Percentiles rank a stretch among this genome's conserved stretches.
Evolutionary conservation across 2,329 filamentous ascomycete genomes (phyloP).

Genomic region (Pseudogymnoascus sp.): DNA sequence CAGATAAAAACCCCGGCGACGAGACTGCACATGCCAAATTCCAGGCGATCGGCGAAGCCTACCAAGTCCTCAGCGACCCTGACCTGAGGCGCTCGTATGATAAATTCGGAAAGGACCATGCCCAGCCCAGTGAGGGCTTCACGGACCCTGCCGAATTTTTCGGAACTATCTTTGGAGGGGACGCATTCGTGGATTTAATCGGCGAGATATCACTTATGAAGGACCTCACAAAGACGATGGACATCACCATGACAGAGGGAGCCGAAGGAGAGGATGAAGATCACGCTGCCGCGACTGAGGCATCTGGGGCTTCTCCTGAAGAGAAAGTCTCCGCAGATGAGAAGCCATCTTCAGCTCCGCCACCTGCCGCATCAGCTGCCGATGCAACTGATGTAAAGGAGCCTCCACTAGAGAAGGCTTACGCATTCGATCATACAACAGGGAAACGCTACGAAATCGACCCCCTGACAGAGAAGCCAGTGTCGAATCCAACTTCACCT

Average conservation of each 20-base stretch:
- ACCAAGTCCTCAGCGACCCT: slow-evolving; percentile 76
- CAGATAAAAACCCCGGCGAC: slow-evolving; percentile 97
- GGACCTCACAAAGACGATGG: slow-evolving; percentile 95
- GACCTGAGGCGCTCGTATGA: slow-evolving; percentile 89
- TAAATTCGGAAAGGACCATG: slow-evolving; percentile 92
- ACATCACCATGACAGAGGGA: slow-evolving; percentile 80
- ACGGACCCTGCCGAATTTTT: slow-evolving; percentile 97
- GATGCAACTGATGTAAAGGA: slow-evolving; percentile 11
- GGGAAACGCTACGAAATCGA: neutral
- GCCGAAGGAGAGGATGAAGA: slow-evolving; percentile 53
- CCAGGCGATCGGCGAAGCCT: slow-evolving; percentile 71
- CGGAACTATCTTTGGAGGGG: slow-evolving; percentile 94
- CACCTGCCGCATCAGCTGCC: slow-evolving; percentile 17
- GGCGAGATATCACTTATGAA: slow-evolving; percentile 98
- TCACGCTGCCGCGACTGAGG: slow-evolving; percentile 39
- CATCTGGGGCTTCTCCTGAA: slow-evolving; percentile 21
- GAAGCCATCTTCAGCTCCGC: slow-evolving; percentile 36
- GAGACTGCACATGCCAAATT: slow-evolving; percentile 91
- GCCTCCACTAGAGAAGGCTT: slow-evolving; percentile 8
- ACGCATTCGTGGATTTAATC: slow-evolving; percentile 93
- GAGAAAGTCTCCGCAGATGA: slow-evolving; percentile 24
- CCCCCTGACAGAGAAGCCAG: slow-evolving; percentile 22
- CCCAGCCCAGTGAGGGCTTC: slow-evolving; percentile 85
- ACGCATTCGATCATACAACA: neutral
- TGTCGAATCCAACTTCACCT: slow-evolving; percentile 15